phyloP scores from a whole-genome alignment of 176 grass and related monocot genomes.

The Cocos nucifera region DNA sequence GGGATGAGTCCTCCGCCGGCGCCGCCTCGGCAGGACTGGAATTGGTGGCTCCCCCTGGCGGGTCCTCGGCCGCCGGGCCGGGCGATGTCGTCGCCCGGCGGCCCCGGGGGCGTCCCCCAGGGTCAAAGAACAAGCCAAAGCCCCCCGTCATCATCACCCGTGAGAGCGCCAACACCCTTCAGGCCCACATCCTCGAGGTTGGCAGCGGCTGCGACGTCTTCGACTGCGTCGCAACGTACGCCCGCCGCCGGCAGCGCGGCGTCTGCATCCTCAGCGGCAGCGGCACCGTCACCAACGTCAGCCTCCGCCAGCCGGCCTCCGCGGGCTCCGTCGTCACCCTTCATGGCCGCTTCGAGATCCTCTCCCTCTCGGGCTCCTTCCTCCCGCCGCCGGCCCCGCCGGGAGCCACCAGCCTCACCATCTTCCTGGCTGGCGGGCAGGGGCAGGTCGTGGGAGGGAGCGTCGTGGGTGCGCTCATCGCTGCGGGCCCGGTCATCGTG shows the following conservation, averaged over 20 bases:
- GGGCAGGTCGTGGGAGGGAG: slow-evolving; percentile 85
- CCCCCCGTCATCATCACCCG: slow-evolving; percentile 95
- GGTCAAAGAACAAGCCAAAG: slow-evolving; percentile 98
- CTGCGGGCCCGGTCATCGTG: slow-evolving; percentile 70
- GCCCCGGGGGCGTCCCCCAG: slow-evolving; percentile 68
- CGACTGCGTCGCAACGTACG: slow-evolving; percentile 65
- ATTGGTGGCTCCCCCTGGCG: too few species aligned
- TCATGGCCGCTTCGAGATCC: slow-evolving; percentile 88
- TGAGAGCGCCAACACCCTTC: slow-evolving; percentile 86
- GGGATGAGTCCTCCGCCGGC: too few species aligned
- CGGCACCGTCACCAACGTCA: slow-evolving; percentile 75
- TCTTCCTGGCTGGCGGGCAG: slow-evolving; percentile 65
- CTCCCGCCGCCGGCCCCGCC: slow-evolving; percentile 86
- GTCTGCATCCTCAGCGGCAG: slow-evolving; percentile 83
- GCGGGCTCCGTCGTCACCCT: slow-evolving; percentile 48
- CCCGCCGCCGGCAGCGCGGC: slow-evolving; percentile 78
- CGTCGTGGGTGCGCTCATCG: slow-evolving; percentile 67
- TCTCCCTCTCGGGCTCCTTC: slow-evolving; percentile 90
- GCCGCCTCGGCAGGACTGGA: too few species aligned
- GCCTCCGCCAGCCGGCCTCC: slow-evolving; percentile 50
- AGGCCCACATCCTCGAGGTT: slow-evolving; percentile 86
- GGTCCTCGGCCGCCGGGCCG: too few species aligned
- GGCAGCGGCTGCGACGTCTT: slow-evolving; percentile 85
- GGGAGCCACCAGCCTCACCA: slow-evolving; percentile 84
- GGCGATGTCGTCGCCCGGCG: slow-evolving; percentile 34